phyloP scores from a whole-genome alignment of 805 yeast genomes.

The Suhomyces sp. region DNA sequence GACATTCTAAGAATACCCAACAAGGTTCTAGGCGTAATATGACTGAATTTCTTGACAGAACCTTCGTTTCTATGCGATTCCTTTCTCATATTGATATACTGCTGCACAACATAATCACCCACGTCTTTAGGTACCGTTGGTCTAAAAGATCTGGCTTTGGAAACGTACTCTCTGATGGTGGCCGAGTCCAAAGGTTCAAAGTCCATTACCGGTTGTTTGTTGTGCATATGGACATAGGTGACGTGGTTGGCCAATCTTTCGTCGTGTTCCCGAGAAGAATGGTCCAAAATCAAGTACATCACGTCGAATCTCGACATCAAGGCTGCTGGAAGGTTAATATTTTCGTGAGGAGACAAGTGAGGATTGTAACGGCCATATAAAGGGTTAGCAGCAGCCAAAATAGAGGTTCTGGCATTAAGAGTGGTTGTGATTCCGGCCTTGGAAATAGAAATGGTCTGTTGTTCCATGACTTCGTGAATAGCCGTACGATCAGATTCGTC shows the following conservation, averaged over 20 bases:
- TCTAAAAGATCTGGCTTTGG: slow-evolving; percentile 77
- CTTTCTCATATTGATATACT: slow-evolving; percentile 89
- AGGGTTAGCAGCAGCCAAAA: slow-evolving; percentile 98
- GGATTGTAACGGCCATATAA: slow-evolving; percentile 93
- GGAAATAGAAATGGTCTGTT: slow-evolving; percentile 94
- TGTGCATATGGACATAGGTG: slow-evolving; percentile 92
- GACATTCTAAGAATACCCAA: slow-evolving; percentile 88
- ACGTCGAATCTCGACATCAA: slow-evolving; percentile 91
- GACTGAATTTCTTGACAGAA: slow-evolving; percentile 76
- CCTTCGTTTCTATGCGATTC: slow-evolving; percentile 79
- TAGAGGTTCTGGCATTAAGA: slow-evolving; percentile 90
- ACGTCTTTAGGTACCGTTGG: slow-evolving; percentile 84
- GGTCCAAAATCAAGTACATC: slow-evolving; percentile 80
- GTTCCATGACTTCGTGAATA: slow-evolving; percentile 99
- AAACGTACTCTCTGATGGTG: slow-evolving; percentile 82
- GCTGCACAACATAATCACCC: slow-evolving; percentile 79
- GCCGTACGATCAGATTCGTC: slow-evolving; percentile 96
- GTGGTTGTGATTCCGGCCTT: slow-evolving; percentile 98
- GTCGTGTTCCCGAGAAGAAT: slow-evolving; percentile 76
- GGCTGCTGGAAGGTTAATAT: slow-evolving; percentile 96
- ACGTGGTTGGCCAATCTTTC: slow-evolving; percentile 90
- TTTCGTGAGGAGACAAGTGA: slow-evolving; percentile 84
- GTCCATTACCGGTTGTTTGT: slow-evolving; percentile 75
- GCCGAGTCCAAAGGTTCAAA: slow-evolving; percentile 75
- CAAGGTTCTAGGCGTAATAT: slow-evolving; percentile 92